Evolutionary conservation across 345 rosid genomes (phyloP), one percentile per base, ranked within the genome.

Genomic region (Sisymbrium altissimum): DNA sequence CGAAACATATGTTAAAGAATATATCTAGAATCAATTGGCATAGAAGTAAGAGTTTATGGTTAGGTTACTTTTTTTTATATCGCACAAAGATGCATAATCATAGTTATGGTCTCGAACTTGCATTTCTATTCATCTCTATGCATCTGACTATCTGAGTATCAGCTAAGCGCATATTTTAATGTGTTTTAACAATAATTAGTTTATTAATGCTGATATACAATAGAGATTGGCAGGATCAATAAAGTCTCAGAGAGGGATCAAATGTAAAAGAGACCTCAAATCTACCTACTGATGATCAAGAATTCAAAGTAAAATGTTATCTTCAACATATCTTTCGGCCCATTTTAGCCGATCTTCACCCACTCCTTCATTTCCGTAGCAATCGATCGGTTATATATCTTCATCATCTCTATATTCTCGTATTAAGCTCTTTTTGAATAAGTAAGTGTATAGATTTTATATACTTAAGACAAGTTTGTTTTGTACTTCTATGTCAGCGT

Each of bases 311-410:
- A 43, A 60, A 67, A 62, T 53, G 75, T 54, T 46, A 68, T 35
- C 70, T 52, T 62, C 74, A 62, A 53, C 70, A 76, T 62, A 69
- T 76, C 12, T 25, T 53, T 43, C 64, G 74, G 74, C 75, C 65
- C 75, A 76, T 62, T 69, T 69, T 54, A 35, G 43, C 65, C 49
- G 52, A 12, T 75, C 57, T 44, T 75, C 72, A 36, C 30, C 36
- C 64, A 29, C 32, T 64, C 48, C 41, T 55, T 41, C 69, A 56
- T 14, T 15, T 49, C 53, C 73, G 45, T 40, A 38, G 67, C 54
- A 49, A 45, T 39, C 71, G 38, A 52, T 65, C 38, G 7, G 58
- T 46, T 46, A 73, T 56, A 43, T 62, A 19, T 70, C 49, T 54
- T 14, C 58, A 13, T 7, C 17, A 13, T 15, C 18, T 27, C 9